Evolutionary conservation across 208 protist species (phyloP), one percentile per base, ranked within the genome.

Genomic region (Acanthamoeba lenticulata): DNA sequence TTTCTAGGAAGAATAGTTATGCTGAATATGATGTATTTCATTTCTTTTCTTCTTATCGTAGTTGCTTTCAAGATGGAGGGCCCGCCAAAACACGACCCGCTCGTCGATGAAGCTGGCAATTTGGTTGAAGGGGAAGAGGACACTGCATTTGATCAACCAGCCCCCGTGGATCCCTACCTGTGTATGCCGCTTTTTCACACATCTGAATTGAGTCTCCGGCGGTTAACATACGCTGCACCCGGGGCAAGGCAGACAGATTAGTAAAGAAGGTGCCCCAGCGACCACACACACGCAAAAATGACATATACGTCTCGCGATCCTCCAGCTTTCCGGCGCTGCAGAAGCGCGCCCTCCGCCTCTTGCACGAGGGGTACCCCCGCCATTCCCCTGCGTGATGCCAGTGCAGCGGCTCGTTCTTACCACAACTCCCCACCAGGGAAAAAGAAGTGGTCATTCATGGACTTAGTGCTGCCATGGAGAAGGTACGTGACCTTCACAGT

Each of bases 231-330:
- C n/a, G n/a, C 57, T 65, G 24, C 57, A 65, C 57, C 57, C 57
- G 9, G 9, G 19, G 9, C 49, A 57, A 57, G 15, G 1, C 65
- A 85, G 74, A 85, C 55, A 13, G 44, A 55, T 85, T 85, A 9
- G 74, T 85, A 42, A 85, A 85, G 42, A 27, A 42, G 32, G 74
- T 85, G 36, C 74, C 74, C 40, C 74, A 85, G 74, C 74, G 44
- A 29, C 74, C 74, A 4, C 44, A 85, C 74, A 85, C 74, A 42
- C 74, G 74, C 29, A 45, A 55, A 42, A 85, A 85, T 42, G 74
- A 85, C 32, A 85, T 85, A 13, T 85, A 85, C 27, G 74, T 85
- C 7, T 85, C 74, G 1, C 74, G 74, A 3, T 55, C 74, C 24
- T 85, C 74, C 2, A 85, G 74, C 44, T 85, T 85, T 29, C 40